Conservation (phyloP, 208 protist species). For the Sergeia podlipaevii region DNA sequence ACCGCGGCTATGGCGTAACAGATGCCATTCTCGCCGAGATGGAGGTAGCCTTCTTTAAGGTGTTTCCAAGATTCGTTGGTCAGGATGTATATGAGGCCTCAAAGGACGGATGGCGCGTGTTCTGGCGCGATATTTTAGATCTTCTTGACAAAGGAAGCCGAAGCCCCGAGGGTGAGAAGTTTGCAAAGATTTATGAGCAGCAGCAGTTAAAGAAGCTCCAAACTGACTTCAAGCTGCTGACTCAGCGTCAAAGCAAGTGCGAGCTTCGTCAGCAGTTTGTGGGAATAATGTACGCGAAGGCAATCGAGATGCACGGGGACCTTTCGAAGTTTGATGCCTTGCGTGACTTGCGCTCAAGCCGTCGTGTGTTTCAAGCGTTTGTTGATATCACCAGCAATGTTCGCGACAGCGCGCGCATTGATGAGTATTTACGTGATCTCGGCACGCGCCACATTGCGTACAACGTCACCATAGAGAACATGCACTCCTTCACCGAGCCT, state of each 20-base stretch:
- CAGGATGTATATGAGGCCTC: constrained; percentile 40
- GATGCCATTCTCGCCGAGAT: constrained; percentile 43
- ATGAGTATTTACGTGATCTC: constrained; percentile 55
- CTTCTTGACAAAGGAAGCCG: constrained; percentile 46
- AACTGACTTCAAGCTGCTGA: constrained; percentile 53
- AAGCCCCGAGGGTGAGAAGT: constrained; percentile 50
- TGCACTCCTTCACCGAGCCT: constrained; percentile 46
- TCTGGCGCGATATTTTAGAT: constrained; percentile 52
- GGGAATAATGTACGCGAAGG: constrained; percentile 59
- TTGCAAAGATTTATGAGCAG: constrained; percentile 35
- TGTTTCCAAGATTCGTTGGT: constrained; percentile 71
- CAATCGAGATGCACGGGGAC: constrained; percentile 60
- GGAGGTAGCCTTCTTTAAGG: constrained; percentile 60
- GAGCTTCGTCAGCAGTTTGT: constrained; percentile 54
- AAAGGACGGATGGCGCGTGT: constrained; percentile 60
- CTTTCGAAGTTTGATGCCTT: constrained; percentile 53
- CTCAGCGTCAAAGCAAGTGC: constrained; percentile 36
- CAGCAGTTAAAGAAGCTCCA: constrained; percentile 43
- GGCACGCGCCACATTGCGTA: constrained; percentile 51
- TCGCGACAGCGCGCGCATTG: constrained; percentile 21
- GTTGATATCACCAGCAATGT: constrained; percentile 45
- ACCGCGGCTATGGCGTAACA: constrained; percentile 64
- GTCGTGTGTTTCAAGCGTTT: constrained; percentile 46
- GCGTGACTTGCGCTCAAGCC: constrained; percentile 41
- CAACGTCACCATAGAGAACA: constrained; percentile 43